Percentiles rank a stretch among this genome's conserved stretches.
phyloP scores from a whole-genome alignment of 176 grass and related monocot species.

The Cocos nucifera region DNA sequence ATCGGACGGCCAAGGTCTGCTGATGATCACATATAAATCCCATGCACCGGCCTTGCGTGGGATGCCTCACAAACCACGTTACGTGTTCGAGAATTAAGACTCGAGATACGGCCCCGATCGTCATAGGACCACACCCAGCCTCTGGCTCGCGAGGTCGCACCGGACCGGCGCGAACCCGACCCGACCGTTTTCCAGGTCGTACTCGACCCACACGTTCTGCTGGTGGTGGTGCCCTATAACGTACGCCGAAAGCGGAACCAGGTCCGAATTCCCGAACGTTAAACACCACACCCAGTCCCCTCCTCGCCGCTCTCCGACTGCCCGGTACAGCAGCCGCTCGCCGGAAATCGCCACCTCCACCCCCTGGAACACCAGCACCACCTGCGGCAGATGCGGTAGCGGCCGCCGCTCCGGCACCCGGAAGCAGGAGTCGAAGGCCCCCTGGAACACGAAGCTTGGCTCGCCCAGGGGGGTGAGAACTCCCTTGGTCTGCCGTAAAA shows the following conservation, averaged over 20 bases:
- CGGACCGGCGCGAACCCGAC: constrained; percentile 73
- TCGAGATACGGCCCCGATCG: no score
- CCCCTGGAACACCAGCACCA: constrained; percentile 58
- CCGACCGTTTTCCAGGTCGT: constrained; percentile 85
- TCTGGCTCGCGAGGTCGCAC: constrained; percentile 86
- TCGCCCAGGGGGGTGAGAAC: constrained; percentile 37
- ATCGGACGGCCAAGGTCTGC: no score
- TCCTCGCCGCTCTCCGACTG: constrained; percentile 49
- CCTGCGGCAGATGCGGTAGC: constrained; percentile 30
- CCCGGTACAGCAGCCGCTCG: constrained; percentile 75
- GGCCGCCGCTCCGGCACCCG: constrained; percentile 26
- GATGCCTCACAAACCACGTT: not conserved
- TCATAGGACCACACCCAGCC: constrained; percentile 72
- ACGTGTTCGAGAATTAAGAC: not conserved
- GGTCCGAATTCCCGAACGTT: constrained; percentile 87
- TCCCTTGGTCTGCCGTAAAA: constrained; percentile 36
- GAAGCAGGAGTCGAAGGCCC: constrained; percentile 79
- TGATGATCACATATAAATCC: no score
- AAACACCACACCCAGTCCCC: constrained; percentile 73
- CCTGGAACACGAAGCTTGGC: constrained; percentile 65
- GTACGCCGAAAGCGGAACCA: constrained; percentile 78
- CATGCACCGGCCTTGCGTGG: no score
- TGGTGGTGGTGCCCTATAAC: constrained; percentile 98
- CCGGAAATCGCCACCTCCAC: constrained; percentile 61
- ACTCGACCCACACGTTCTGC: constrained; percentile 98